A percentile compares a stretch with the other conserved stretches of the same genome.
Evolutionary conservation across 306 rosid species (phyloP).

Genomic region (Pterocarpus santalinus): DNA sequence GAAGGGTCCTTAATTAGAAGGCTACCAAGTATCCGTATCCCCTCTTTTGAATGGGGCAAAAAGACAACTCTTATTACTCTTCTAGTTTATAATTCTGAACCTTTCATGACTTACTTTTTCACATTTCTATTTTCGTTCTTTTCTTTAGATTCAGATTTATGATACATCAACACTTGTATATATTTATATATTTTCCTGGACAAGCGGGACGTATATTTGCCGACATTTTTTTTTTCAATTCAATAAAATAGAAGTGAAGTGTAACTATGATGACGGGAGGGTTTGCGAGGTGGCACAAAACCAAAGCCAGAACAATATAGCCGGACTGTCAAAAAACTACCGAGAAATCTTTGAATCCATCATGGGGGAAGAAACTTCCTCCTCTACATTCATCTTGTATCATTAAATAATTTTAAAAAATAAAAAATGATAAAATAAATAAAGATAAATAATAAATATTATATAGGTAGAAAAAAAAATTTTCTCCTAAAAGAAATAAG

Average conservation of each 20-base stretch:
- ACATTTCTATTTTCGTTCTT: neutral
- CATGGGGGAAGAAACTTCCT: no score
- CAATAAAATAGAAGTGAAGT: neutral
- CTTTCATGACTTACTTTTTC: neutral
- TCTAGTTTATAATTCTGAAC: neutral
- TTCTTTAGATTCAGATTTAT: neutral
- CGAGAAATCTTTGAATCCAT: no score
- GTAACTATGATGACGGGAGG: neutral
- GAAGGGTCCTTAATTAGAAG: neutral
- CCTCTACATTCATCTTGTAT: no score
- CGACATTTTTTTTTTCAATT: neutral
- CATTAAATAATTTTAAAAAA: no score
- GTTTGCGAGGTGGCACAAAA: neutral
- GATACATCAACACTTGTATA: neutral
- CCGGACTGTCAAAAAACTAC: neutral
- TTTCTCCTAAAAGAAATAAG: no score
- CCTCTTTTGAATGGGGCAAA: neutral
- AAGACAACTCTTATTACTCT: no score
- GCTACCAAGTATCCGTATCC: neutral
- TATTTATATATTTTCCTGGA: neutral
- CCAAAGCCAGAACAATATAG: conserved; percentile 14
- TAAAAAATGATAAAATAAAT: no score
- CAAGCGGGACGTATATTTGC: neutral
- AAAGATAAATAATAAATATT: no score
- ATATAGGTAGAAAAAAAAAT: no score